Base-by-base conservation (phyloP, 2,329 filamentous ascomycete genomes). In the Escovopsis weberi region DNA sequence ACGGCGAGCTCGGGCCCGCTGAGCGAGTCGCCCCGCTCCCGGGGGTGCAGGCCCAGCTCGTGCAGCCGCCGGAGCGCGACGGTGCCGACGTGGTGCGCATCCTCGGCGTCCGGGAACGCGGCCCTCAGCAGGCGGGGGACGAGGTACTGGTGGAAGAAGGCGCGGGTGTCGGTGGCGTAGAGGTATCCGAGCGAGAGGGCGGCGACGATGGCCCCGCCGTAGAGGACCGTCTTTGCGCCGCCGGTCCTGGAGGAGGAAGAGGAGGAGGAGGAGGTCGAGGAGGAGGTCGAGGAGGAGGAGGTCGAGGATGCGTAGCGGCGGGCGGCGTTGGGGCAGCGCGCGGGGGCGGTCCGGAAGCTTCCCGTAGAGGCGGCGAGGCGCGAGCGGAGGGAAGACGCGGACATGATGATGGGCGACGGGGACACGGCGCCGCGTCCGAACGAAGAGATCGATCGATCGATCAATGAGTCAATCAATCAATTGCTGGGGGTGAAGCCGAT, bases 61-160 rank as follows among this genome's bases (percentile, higher is more conserved):
- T 91, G 82, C 15, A 94, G 70, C 1, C 67, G 64, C 62, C 84
- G 83, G 55, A 98, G 66, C 6, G 77, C 69, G 33, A 70, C 65
- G 3, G 85, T 86, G 40, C 85, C 84, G 19, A 72, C 69, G 55
- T 93, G 81, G 59, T 98, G 91, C n/a, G 89, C 91, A 34, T 94
- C 86, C 61, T 98, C 91, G 45, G 82, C 82, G 53, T 91, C 84
- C 4, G 80, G 71, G 59, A 76, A 82, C 45, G 84, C 45, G 41
- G 70, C 62, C 40, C 85, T 79, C 4, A 91, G 57, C 15, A 78
- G 56, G 0, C 74, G 82, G 2, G 83, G 79, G 12, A 81, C 67
- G 28, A 81, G 60, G 61, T 75, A 85, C 53, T 72, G 74, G 60
- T 88, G 82, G 45, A 80, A 56, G 45, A 77, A 81, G 36, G 82